Evolutionary conservation across 306 rosid genomes (phyloP).

Genomic region (Quercus ilex): DNA sequence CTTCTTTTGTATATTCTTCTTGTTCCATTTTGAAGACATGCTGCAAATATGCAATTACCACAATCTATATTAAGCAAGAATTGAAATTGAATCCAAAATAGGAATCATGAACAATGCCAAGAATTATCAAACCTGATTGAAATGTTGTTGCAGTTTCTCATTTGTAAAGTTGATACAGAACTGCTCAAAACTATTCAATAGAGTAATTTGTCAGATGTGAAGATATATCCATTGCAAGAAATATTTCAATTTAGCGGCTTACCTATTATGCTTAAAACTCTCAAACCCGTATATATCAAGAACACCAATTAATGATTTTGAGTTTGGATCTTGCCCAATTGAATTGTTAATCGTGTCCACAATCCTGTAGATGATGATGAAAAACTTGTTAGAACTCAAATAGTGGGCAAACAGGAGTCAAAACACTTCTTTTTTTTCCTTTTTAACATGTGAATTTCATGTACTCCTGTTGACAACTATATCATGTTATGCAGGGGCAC

Average conservation of each 20-base stretch:
- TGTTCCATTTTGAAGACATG: slow-evolving; percentile 99
- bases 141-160: slow-evolving; percentile 99
- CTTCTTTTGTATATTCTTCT: slow-evolving; percentile 98
- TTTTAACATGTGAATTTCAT: not conserved
- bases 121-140: slow-evolving; percentile 80
- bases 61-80: slow-evolving; percentile 11
- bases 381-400: slow-evolving; percentile 31
- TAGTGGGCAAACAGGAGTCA: slow-evolving; percentile 17
- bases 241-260: slow-evolving; percentile 26
- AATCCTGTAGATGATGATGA: slow-evolving; percentile 55
- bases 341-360: slow-evolving; percentile 94
- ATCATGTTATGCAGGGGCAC: not conserved
- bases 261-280: slow-evolving; percentile 97
- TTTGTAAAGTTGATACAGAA: slow-evolving; percentile 98
- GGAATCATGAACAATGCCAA: slow-evolving; percentile 14
- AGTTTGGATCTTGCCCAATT: slow-evolving; percentile 96
- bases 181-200: slow-evolving; percentile 85
- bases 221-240: slow-evolving; percentile 14
- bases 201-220: slow-evolving; percentile 31
- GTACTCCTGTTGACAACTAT: not conserved
- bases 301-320: slow-evolving; percentile 93
- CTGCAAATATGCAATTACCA: slow-evolving; percentile 48
- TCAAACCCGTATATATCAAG: slow-evolving; percentile 99
- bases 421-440: not conserved
- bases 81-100: slow-evolving; percentile 3